phyloP scores from a whole-genome alignment of 2,329 filamentous ascomycete species.

The Colletotrichum paranaense region DNA sequence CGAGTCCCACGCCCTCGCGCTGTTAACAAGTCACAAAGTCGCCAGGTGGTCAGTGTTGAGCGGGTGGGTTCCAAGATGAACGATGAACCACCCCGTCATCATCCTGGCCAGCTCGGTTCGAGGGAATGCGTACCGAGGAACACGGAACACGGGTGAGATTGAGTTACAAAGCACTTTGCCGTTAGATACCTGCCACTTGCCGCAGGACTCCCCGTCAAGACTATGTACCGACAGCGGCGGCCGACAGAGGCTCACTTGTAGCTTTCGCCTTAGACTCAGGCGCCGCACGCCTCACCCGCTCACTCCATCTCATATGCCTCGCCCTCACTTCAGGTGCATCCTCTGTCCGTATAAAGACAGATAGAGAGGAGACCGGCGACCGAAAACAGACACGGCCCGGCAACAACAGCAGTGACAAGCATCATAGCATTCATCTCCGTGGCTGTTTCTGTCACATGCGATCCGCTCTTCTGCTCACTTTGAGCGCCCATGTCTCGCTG shows the following conservation, averaged over 20 bases:
- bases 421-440: not conserved
- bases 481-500: slow-evolving; percentile 3
- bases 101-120: slow-evolving; percentile 32
- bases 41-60: slow-evolving; percentile 2
- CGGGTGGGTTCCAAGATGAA: slow-evolving; percentile 19
- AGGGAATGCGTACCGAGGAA: slow-evolving; percentile 26
- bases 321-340: not conserved
- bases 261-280: slow-evolving; percentile 22
- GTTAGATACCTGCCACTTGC: slow-evolving; percentile 12
- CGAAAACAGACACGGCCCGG: not conserved
- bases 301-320: not conserved
- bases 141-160: slow-evolving; percentile 9
- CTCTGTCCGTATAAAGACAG: not conserved
- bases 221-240: slow-evolving; percentile 8
- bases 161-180: slow-evolving; percentile 6
- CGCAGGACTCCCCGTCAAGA: slow-evolving; percentile 5
- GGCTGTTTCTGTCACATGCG: slow-evolving; percentile 29
- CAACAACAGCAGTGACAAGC: slow-evolving; percentile 5
- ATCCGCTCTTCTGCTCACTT: slow-evolving; percentile 18
- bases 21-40: not conserved
- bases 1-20: not conserved
- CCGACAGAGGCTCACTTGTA: slow-evolving; percentile 22
- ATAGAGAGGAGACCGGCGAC: not conserved
- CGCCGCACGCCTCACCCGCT: not conserved
- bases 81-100: slow-evolving; percentile 34